A percentile compares a stretch with the other conserved stretches of the same genome.
These are phyloP conservation scores for Rhodotorula sp. DNA, from an alignment of 1,284 basidiomycete species.

Conservation along the genomic window DNA sequence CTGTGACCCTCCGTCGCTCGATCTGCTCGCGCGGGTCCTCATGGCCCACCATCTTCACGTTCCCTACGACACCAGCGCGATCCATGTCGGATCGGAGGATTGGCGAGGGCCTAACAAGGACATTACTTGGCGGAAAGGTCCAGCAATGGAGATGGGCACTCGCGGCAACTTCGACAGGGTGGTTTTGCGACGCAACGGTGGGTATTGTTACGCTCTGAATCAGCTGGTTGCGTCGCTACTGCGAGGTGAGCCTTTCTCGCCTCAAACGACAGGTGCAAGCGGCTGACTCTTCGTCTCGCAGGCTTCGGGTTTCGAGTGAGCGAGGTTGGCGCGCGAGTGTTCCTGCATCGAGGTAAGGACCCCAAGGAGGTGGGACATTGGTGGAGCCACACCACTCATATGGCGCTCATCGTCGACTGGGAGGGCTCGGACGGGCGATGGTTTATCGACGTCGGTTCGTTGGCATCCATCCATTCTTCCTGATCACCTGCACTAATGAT, in stretches of 20 bases:
- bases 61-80: constrained; percentile 25
- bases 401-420: constrained; percentile 32
- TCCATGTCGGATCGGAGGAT: constrained; percentile 19
- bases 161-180: constrained; percentile 31
- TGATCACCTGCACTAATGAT: too few species aligned
- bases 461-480: neutral
- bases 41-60: constrained; percentile 8
- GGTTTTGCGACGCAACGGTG: constrained; percentile 14
- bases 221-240: constrained; percentile 18
- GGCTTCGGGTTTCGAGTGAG: constrained; percentile 32
- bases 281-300: neutral
- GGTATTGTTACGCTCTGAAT: constrained; percentile 30
- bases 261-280: too few species aligned
- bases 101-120: constrained; percentile 14
- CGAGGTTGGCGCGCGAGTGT: constrained; percentile 33
- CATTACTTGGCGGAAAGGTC: constrained; percentile 15
- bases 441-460: constrained; percentile 21
- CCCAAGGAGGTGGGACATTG: constrained; percentile 16
- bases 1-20: constrained; percentile 10
- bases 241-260: constrained; percentile 8
- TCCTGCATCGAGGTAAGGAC: constrained; percentile 32
- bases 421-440: neutral
- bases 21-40: constrained; percentile 23
- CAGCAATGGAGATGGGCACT: constrained; percentile 25
- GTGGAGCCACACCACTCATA: constrained; percentile 33